These are phyloP conservation scores for Globisporangium heterothallicum DNA, from an alignment of 352 stramenopile genomes.

Conservation along the genomic window DNA sequence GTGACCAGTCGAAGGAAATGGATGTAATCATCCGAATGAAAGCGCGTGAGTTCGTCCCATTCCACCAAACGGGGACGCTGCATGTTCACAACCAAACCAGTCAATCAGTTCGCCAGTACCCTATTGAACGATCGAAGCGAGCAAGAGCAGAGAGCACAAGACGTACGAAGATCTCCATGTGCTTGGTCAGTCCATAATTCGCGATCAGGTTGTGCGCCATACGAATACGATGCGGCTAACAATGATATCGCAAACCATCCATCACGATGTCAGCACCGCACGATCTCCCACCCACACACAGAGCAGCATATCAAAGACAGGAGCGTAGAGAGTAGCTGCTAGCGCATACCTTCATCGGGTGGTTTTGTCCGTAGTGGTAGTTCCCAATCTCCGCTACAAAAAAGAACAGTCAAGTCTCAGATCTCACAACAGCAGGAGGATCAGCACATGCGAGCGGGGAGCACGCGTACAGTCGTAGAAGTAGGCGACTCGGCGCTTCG, in stretches of 20 bases:
- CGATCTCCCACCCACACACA: not conserved
- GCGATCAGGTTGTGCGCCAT: conserved; percentile 99
- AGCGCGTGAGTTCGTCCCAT: conserved; percentile 96
- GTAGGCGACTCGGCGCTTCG: conserved; percentile 84
- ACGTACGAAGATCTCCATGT: conserved; percentile 98
- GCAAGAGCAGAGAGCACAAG: not conserved
- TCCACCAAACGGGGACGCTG: conserved; percentile 93
- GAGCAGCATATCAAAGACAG: conserved; percentile 5
- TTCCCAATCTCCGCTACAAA: conserved; percentile 95
- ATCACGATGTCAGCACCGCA: not conserved
- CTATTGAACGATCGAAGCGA: no score
- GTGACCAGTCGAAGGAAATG: conserved; percentile 98
- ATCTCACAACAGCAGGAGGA: not conserved
- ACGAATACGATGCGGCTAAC: conserved; percentile 94
- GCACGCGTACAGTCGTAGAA: conserved; percentile 81
- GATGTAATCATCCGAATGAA: conserved; percentile 99
- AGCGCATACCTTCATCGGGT: conserved; percentile 80
- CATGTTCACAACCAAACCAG: not conserved
- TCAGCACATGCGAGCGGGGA: no score
- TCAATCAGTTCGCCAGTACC: not conserved
- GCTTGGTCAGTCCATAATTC: conserved; percentile 98
- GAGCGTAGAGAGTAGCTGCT: conserved; percentile 7
- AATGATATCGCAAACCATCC: not conserved
- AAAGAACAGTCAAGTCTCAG: not conserved
- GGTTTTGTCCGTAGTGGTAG: conserved; percentile 97